Evolutionary conservation across 1,284 basidiomycete species (phyloP).

Genomic region (Rhodotorula sp.): DNA sequence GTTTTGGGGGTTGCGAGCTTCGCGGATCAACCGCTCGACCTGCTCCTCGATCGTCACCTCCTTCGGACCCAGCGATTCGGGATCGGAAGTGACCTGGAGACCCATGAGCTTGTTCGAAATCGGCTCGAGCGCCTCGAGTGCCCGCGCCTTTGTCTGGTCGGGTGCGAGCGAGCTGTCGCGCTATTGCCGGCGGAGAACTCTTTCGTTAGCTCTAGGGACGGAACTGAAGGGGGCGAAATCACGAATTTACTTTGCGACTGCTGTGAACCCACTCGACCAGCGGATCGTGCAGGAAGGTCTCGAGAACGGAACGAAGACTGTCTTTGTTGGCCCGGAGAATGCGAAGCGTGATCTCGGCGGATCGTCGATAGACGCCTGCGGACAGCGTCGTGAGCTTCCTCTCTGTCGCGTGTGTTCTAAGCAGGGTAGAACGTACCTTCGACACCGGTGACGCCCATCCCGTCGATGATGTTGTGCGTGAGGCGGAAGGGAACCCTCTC

Average conservation of each 20-base stretch:
- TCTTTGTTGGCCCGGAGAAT: conserved; percentile 88
- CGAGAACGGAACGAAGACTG: conserved; percentile 90
- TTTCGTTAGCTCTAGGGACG: background rate
- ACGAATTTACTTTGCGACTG: background rate
- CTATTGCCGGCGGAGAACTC: background rate
- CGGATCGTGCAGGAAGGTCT: conserved; percentile 97
- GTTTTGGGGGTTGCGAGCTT: conserved; percentile 70
- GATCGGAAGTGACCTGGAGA: conserved; percentile 57
- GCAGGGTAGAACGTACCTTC: conserved; percentile 61
- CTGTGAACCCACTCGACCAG: conserved; percentile 75
- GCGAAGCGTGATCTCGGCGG: conserved; percentile 87
- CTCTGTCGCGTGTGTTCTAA: background rate
- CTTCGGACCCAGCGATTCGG: conserved; percentile 58
- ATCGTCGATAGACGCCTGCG: conserved; percentile 81
- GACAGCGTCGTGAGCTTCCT: background rate
- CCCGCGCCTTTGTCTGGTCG: conserved; percentile 52
- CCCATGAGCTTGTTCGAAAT: conserved; percentile 84
- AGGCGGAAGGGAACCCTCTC: conserved; percentile 94
- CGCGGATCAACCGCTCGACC: conserved; percentile 83
- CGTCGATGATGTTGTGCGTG: conserved; percentile 91
- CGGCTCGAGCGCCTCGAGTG: conserved; percentile 69
- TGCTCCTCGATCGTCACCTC: conserved; percentile 77
- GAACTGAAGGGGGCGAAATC: too few species aligned
- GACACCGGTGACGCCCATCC: conserved; percentile 86
- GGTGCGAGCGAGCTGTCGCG: conserved; percentile 23